Evolutionary conservation across 23 red algal species (phyloP), one percentile per base, ranked within the genome.

Genomic region (Gracilaria domingensis): DNA sequence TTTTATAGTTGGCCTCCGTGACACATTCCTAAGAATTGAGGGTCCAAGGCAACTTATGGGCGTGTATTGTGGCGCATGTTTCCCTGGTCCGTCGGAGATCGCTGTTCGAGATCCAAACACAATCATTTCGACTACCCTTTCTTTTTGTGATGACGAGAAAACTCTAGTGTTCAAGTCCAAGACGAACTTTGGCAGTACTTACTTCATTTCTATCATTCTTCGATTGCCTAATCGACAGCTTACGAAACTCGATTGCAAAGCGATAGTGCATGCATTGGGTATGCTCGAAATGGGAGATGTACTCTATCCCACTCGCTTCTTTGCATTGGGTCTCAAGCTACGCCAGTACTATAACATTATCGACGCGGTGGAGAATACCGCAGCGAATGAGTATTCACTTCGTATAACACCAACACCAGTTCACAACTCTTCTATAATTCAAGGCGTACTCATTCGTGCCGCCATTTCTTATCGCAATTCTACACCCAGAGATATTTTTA

Each of bases 201-300:
- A 91, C 47, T 1, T 54, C 32, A 59, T 91, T 18, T 80, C 30
- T 30, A 36, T 91, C 18, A 57, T 81, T 47, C 73, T 91, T 50
- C 72, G 49, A 66, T 25, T 67, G 3, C 13, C 57, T 3, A 57
- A 61, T 33, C 24, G 34, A 4, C 61, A 56, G 8, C 59, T 81
- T 65, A 58, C 72, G 2, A 91, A 91, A 47, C 65, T 91, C 13
- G 73, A 81, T 71, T 81, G 75, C 40, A 61, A 91, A 40, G 87
- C 76, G 23, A 8, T 93, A 17, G 58, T 56, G 55, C 36, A 73
- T 57, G 26, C 80, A 13, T 59, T 93, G 36, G n/a, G 21, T 77
- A 61, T 93, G 56, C 51, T 93, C 30, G 89, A 93, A 50, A 70
- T 59, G 20, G 89, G 89, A 26, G 89, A 93, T 40, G 34, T 71